Base-by-base conservation (phyloP, 306 rosid species). In the Amphicarpaea edgeworthii region DNA sequence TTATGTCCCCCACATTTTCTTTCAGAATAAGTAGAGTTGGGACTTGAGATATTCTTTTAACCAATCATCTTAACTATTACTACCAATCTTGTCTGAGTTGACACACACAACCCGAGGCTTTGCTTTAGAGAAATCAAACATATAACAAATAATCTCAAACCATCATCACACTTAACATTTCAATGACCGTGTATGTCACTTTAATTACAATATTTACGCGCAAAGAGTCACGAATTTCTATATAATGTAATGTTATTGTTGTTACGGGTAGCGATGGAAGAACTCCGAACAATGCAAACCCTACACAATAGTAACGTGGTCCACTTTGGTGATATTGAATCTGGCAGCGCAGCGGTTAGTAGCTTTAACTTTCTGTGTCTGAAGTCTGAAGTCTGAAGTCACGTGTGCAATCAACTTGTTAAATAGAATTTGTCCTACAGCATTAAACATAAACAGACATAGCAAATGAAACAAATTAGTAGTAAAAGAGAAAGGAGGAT, bases 321-420 rank as follows among this genome's bases (percentile, higher is more conserved):
- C 51, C 51, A 57, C 12, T 46, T 64, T 6, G 64, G 54, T 65
- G 73, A 76, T 51, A 65, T 74, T 41, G 45, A 43, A 30, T 64
- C 46, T 70, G 54, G 46, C 67, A 46, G 62, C 46, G 46, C 72
- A 68, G 79, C 7, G 26, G 61, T 76, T 62, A 38, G 84, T 51
- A 32, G 64, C 73, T 69, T 76, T 38, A 64, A 54, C 63, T 28
- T 66, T 77, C 45, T 19, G 75, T 62, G 41, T 66, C 64, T 64
- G 66, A 55, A 74, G 47, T 75, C 67, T n/a, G n/a, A n/a, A n/a
- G n/a, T n/a, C n/a, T 46, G 65, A 74, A 80, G 17, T 67, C 24
- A 17, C 12, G 59, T 63, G 60, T 76, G 70, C 63, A 67, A 55
- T 62, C 65, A 38, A 40, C 74, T 46, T 57, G 45, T 64, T 32